Percentiles rank a stretch among this genome's conserved stretches.
phyloP scores from a whole-genome alignment of 768 basidiomycete species.

The Tremella fuciformis region DNA sequence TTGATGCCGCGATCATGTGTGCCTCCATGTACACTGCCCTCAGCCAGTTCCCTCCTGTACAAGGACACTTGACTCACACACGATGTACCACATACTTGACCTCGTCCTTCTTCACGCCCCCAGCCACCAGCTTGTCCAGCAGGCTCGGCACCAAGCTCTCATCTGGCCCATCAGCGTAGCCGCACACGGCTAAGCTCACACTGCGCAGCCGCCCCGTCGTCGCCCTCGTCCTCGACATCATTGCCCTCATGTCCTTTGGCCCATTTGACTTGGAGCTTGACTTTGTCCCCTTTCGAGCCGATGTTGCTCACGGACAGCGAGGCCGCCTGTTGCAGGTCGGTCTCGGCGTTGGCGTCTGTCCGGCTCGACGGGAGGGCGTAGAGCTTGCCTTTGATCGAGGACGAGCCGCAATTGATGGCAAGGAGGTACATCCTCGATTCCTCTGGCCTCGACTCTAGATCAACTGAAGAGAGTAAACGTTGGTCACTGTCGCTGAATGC shows the following conservation, averaged over 20 bases:
- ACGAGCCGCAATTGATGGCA: constrained; percentile 75
- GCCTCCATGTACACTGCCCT: constrained; percentile 85
- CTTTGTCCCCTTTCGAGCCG: constrained; percentile 50
- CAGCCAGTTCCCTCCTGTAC: constrained; percentile 59
- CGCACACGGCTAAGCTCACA: too few species aligned
- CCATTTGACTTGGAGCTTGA: constrained; percentile 53
- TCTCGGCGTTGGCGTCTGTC: constrained; percentile 27
- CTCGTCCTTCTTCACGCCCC: constrained; percentile 40
- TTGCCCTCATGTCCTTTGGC: constrained; percentile 26
- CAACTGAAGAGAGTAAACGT: too few species aligned
- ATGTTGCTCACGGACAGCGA: constrained; percentile 39
- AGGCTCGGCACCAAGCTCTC: constrained; percentile 42
- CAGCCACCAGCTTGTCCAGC: constrained; percentile 35
- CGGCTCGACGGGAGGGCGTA: constrained; percentile 53
- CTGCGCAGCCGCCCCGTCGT: constrained; percentile 44
- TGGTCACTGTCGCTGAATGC: too few species aligned
- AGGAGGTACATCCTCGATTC: constrained; percentile 57
- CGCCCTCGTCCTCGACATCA: constrained; percentile 36
- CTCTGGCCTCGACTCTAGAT: too few species aligned
- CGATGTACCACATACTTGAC: constrained; percentile 53
- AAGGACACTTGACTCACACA: constrained; percentile 49
- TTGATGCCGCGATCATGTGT: constrained; percentile 67
- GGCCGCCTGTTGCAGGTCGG: constrained; percentile 27
- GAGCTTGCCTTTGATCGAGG: constrained; percentile 78
- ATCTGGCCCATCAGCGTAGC: constrained; percentile 31